Conservation (phyloP, 1,284 basidiomycete species). For the Gomphus bonarii region DNA sequence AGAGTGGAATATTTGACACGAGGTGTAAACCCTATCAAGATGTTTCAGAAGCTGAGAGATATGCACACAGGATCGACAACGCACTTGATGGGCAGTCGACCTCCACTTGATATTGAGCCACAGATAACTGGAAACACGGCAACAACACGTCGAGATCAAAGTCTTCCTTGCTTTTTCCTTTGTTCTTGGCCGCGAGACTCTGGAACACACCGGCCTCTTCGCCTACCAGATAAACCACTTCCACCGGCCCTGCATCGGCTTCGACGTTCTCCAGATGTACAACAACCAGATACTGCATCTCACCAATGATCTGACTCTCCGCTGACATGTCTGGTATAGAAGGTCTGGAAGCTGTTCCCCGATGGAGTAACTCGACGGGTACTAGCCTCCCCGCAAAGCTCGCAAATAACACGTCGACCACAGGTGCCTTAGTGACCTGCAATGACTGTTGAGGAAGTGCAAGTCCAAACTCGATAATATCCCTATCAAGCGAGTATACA, state of each 20-base stretch:
- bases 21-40: background rate
- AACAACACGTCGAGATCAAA: conserved; percentile 40
- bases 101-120: conserved; percentile 53
- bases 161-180: conserved; percentile 24
- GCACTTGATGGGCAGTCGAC: conserved; percentile 43
- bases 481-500: conserved; percentile 38
- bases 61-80: conserved; percentile 14
- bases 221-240: conserved; percentile 50
- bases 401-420: conserved; percentile 43
- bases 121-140: conserved; percentile 55
- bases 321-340: conserved; percentile 33
- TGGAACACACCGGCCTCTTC: conserved; percentile 19
- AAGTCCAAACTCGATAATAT: conserved; percentile 68
- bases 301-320: conserved; percentile 30
- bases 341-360: conserved; percentile 12
- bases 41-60: background rate
- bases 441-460: conserved; percentile 20
- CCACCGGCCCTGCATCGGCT: conserved; percentile 39
- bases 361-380: background rate
- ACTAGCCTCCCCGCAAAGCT: conserved; percentile 32
- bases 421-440: background rate
- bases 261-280: conserved; percentile 38
- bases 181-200: conserved; percentile 20
- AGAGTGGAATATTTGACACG: conserved; percentile 10
- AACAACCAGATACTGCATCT: conserved; percentile 57